A percentile compares a stretch with the other conserved stretches of the same genome.
Conservation (phyloP, 805 yeast genomes). For the Candida piceae region DNA sequence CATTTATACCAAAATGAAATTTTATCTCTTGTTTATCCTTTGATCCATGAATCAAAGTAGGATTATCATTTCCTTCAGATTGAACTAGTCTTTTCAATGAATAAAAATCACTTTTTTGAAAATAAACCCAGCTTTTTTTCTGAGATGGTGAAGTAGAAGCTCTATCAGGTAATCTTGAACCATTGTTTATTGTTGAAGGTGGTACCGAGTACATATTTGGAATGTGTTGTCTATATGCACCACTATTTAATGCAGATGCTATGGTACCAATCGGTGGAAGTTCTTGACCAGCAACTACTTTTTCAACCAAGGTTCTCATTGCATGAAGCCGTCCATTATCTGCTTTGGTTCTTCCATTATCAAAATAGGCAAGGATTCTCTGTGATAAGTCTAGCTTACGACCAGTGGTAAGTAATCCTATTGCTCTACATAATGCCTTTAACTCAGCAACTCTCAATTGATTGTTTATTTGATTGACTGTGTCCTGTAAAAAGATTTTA, state of each 20-base stretch:
- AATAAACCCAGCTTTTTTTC: conserved; percentile 33
- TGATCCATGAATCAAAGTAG: conserved; percentile 40
- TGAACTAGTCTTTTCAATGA: conserved; percentile 41
- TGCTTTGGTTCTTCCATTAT: conserved; percentile 33
- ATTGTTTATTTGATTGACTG: conserved; percentile 27
- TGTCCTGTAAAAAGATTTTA: conserved; percentile 16
- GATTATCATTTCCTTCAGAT: conserved; percentile 30
- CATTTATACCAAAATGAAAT: conserved; percentile 39
- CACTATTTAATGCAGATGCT: conserved; percentile 12
- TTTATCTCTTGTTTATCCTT: conserved; percentile 38
- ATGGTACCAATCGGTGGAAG: conserved; percentile 36
- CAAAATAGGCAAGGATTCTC: conserved; percentile 43
- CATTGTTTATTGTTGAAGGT: neutral
- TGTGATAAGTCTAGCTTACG: conserved; percentile 57
- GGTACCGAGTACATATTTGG: conserved; percentile 17
- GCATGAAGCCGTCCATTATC: conserved; percentile 42
- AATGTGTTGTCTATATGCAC: conserved; percentile 20
- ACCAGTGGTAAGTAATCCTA: conserved; percentile 49
- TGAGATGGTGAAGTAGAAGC: neutral
- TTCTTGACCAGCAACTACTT: conserved; percentile 28
- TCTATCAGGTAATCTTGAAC: conserved; percentile 1
- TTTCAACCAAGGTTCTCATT: conserved; percentile 38
- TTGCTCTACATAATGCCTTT: conserved; percentile 46
- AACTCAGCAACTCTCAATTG: conserved; percentile 47
- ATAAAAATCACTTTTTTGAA: conserved; percentile 55